phyloP scores from a whole-genome alignment of 192 early-diverging fungal species.

The Allomyces macrogynus region DNA sequence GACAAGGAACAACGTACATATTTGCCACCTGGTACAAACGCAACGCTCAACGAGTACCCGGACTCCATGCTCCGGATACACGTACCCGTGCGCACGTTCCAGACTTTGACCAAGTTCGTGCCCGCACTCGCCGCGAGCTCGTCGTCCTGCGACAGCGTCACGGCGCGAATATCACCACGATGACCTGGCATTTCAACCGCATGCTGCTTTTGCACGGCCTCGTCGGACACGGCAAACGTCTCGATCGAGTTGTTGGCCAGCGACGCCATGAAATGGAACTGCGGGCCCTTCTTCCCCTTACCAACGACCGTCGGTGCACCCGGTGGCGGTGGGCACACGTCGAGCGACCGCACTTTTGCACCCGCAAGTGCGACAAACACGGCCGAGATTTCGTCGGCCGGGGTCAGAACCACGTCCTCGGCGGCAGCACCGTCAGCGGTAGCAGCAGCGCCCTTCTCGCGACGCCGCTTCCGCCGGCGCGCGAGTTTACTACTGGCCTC shows the following conservation, averaged over 20 bases:
- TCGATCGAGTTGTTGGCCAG: conserved; percentile 71
- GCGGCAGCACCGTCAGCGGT: conserved; percentile 14
- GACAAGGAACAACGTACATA: conserved; percentile 20
- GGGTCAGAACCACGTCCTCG: conserved; percentile 30
- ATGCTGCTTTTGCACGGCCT: conserved; percentile 38
- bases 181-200: conserved; percentile 74
- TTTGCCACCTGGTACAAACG: conserved; percentile 80
- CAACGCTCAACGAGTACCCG: conserved; percentile 76
- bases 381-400: conserved; percentile 55
- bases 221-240: conserved; percentile 42
- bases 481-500: conserved; percentile 70
- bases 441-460: conserved; percentile 42
- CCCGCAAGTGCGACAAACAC: conserved; percentile 49
- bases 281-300: neutral
- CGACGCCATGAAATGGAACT: conserved; percentile 37
- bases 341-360: conserved; percentile 65
- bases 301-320: neutral
- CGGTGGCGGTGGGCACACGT: conserved; percentile 26
- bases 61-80: conserved; percentile 81
- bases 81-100: conserved; percentile 60
- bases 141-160: conserved; percentile 78
- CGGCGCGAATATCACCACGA: conserved; percentile 67
- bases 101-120: conserved; percentile 59
- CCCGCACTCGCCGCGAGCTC: conserved; percentile 64
- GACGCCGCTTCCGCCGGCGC: conserved; percentile 52